Evolutionary conservation across 495 filamentous ascomycete species (phyloP).

Genomic region (Aspergillus funiculosus): DNA sequence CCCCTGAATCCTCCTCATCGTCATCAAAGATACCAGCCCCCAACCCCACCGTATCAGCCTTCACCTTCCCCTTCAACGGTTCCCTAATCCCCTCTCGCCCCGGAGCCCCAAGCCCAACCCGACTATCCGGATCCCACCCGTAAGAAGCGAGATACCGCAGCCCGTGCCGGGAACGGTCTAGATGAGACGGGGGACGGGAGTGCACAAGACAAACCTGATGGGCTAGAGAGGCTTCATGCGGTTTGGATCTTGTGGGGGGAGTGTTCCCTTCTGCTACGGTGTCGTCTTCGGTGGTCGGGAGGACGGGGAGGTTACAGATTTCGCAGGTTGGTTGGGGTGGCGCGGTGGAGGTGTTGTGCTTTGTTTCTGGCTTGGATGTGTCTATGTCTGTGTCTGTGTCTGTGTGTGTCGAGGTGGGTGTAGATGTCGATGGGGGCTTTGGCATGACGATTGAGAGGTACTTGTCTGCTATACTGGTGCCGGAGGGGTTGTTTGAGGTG

Average conservation of each 20-base stretch:
- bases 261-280: neutral
- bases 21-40: conserved; percentile 38
- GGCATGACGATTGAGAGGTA: conserved; percentile 70
- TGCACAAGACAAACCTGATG: conserved; percentile 78
- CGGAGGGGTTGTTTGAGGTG: conserved; percentile 22
- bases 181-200: conserved; percentile 75
- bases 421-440: conserved; percentile 19
- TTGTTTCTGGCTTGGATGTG: conserved; percentile 6
- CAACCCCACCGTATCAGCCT: conserved; percentile 69
- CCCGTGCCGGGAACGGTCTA: conserved; percentile 73
- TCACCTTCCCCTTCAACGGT: conserved; percentile 67
- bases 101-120: conserved; percentile 61
- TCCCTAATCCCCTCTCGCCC: conserved; percentile 66
- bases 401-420: conserved; percentile 5
- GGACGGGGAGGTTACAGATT: conserved; percentile 55
- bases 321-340: conserved; percentile 35
- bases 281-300: conserved; percentile 21
- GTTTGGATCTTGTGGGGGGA: conserved; percentile 14
- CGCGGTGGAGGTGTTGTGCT: conserved; percentile 6
- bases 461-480: conserved; percentile 50
- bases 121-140: conserved; percentile 83
- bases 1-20: conserved; percentile 26
- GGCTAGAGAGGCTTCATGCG: conserved; percentile 67
- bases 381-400: neutral
- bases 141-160: conserved; percentile 67